phyloP scores from a whole-genome alignment of 2,329 filamentous ascomycete species.

The Botryotinia narcissicola region DNA sequence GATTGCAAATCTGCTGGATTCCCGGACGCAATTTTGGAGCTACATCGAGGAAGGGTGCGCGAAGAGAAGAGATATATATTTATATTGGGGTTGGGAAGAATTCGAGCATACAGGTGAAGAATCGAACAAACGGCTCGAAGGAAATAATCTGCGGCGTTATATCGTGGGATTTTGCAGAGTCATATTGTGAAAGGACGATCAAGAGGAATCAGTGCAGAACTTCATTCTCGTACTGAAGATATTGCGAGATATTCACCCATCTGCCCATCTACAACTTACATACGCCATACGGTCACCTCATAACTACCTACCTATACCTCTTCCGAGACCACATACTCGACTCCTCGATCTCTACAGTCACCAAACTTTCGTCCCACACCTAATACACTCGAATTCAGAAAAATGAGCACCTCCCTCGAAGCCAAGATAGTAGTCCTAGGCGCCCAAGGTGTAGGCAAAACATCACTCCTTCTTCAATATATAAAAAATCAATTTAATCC shows the following conservation, averaged over 20 bases:
- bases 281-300: background rate
- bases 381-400: background rate
- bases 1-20: background rate
- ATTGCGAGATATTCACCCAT: conserved; percentile 4
- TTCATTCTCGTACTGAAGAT: background rate
- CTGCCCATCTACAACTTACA: background rate
- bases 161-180: background rate
- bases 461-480: conserved; percentile 72
- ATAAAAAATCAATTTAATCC: conserved; percentile 38
- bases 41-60: background rate
- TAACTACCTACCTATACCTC: background rate
- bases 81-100: background rate
- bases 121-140: background rate
- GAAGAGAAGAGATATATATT: background rate
- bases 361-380: background rate
- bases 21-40: background rate
- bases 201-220: background rate
- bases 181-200: background rate
- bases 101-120: background rate
- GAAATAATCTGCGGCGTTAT: background rate
- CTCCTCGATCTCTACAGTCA: background rate
- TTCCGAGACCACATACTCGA: background rate
- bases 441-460: conserved; percentile 77
- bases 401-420: conserved; percentile 54
- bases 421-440: conserved; percentile 82